phyloP scores from a whole-genome alignment of 2,329 filamentous ascomycete genomes.

The Stenocarpella maydis region DNA sequence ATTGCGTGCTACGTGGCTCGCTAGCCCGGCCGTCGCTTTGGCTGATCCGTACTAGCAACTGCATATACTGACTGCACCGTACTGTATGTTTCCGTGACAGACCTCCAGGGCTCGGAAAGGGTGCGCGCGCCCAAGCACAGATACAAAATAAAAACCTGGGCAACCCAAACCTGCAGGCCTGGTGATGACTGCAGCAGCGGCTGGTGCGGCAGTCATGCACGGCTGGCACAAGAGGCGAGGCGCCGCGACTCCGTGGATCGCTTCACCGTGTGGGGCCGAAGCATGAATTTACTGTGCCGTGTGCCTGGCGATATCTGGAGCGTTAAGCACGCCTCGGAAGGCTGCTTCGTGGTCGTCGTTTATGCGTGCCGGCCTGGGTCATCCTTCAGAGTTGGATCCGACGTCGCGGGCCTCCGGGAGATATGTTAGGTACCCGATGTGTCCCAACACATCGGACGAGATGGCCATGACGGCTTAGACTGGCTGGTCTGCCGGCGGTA shows the following conservation, averaged over 20 bases:
- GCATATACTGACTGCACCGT: neutral
- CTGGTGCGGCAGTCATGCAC: slow-evolving; percentile 15
- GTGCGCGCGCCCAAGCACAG: no score
- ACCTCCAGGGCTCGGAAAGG: neutral
- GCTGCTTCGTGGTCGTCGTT: neutral
- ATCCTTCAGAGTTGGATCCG: slow-evolving; percentile 16
- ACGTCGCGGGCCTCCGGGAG: slow-evolving; percentile 15
- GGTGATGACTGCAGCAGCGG: slow-evolving; percentile 8
- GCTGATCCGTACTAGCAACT: slow-evolving; percentile 16
- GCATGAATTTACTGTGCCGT: slow-evolving; percentile 14
- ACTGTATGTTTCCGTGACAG: neutral
- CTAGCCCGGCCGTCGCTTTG: slow-evolving; percentile 32
- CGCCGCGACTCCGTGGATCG: neutral
- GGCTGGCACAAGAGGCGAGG: neutral
- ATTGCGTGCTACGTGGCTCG: slow-evolving; percentile 36
- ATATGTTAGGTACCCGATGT: slow-evolving; percentile 21
- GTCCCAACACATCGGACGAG: slow-evolving; percentile 11
- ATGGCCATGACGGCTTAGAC: neutral
- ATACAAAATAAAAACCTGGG: slow-evolving; percentile 16
- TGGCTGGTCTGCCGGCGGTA: neutral
- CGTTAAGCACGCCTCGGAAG: slow-evolving; percentile 13
- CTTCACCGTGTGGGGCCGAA: neutral
- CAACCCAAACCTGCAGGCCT: slow-evolving; percentile 4
- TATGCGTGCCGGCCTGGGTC: slow-evolving; percentile 1
- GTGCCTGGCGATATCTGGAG: slow-evolving; percentile 18